These are phyloP conservation scores for Priceomyces medius DNA, from an alignment of 805 yeast species.

Conservation along the genomic window DNA sequence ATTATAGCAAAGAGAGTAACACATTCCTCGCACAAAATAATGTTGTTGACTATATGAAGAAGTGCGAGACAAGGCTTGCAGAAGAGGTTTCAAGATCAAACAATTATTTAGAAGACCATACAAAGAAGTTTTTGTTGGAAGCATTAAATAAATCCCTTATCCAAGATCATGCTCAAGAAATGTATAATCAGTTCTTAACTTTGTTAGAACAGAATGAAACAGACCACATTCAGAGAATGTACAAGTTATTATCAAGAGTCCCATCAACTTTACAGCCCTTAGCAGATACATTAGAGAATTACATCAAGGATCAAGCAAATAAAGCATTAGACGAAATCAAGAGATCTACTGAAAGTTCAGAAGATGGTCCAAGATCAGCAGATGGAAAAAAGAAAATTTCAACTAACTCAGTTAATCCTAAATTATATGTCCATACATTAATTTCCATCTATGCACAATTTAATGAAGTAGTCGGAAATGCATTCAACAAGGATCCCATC, in stretches of 20 bases:
- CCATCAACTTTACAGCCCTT: constrained; percentile 77
- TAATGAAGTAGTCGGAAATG: constrained; percentile 57
- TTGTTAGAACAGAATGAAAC: constrained; percentile 71
- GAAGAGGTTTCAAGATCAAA: constrained; percentile 82
- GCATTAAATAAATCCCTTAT: constrained; percentile 76
- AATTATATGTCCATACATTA: constrained; percentile 73
- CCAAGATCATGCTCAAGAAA: constrained; percentile 68
- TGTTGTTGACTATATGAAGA: constrained; percentile 86
- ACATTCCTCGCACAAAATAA: constrained; percentile 68
- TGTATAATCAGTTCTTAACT: constrained; percentile 74
- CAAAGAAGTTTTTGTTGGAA: constrained; percentile 73
- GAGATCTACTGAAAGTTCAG: constrained; percentile 28
- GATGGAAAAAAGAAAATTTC: constrained; percentile 18
- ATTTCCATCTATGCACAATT: constrained; percentile 69
- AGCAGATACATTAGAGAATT: constrained; percentile 67
- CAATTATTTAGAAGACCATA: constrained; percentile 80
- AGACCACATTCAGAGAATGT: constrained; percentile 77
- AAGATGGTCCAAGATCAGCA: constrained; percentile 11
- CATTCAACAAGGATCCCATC: constrained; percentile 71
- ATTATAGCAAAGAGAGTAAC: constrained; percentile 66
- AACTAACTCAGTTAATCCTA: constrained; percentile 58
- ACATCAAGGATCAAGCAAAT: constrained; percentile 55
- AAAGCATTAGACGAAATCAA: constrained; percentile 55
- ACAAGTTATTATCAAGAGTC: constrained; percentile 70
- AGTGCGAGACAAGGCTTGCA: constrained; percentile 76